Percentiles rank a stretch among this genome's conserved stretches.
These are phyloP conservation scores for Neurospora tetrasperma DNA, from an alignment of 495 filamentous ascomycete genomes.

Conservation along the genomic window DNA sequence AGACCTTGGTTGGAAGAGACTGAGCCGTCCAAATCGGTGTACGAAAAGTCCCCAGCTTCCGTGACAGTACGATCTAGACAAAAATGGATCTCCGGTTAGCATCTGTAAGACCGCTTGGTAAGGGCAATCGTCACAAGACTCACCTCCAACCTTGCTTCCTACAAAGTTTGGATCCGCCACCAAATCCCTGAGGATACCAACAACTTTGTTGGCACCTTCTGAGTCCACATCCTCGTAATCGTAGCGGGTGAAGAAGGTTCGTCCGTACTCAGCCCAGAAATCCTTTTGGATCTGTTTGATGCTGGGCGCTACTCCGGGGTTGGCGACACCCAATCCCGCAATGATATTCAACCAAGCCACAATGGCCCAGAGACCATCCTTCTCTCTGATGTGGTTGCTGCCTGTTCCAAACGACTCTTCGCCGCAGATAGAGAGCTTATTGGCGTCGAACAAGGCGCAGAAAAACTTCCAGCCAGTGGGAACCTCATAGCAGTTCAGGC, in stretches of 20 bases:
- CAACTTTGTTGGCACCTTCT: slow-evolving; percentile 80
- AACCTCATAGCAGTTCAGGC: slow-evolving; percentile 87
- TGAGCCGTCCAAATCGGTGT: slow-evolving; percentile 93
- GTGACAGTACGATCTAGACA: slow-evolving; percentile 58
- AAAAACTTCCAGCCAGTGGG: slow-evolving; percentile 99
- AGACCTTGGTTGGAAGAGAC: slow-evolving; percentile 94
- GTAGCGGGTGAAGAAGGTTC: slow-evolving; percentile 98
- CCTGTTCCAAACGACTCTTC: slow-evolving; percentile 98
- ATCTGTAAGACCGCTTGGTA: background rate
- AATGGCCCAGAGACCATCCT: slow-evolving; percentile 95
- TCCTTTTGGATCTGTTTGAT: slow-evolving; percentile 92
- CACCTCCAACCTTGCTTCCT: slow-evolving; percentile 66
- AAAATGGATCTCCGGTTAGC: slow-evolving; percentile 4
- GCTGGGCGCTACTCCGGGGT: slow-evolving; percentile 64
- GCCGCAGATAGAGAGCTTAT: slow-evolving; percentile 97
- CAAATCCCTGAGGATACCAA: slow-evolving; percentile 61
- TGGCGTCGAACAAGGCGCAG: slow-evolving; percentile 91
- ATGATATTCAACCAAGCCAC: slow-evolving; percentile 99
- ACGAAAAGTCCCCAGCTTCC: slow-evolving; percentile 90
- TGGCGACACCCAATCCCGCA: slow-evolving; percentile 78
- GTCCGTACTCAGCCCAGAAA: slow-evolving; percentile 94
- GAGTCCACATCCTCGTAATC: slow-evolving; percentile 94
- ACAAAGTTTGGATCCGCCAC: slow-evolving; percentile 61
- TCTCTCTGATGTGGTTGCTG: slow-evolving; percentile 98
- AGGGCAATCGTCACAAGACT: slow-evolving; percentile 7